Evolutionary conservation across 176 grass and related monocot species (phyloP).

Genomic region (Cymbopogon citratus): DNA sequence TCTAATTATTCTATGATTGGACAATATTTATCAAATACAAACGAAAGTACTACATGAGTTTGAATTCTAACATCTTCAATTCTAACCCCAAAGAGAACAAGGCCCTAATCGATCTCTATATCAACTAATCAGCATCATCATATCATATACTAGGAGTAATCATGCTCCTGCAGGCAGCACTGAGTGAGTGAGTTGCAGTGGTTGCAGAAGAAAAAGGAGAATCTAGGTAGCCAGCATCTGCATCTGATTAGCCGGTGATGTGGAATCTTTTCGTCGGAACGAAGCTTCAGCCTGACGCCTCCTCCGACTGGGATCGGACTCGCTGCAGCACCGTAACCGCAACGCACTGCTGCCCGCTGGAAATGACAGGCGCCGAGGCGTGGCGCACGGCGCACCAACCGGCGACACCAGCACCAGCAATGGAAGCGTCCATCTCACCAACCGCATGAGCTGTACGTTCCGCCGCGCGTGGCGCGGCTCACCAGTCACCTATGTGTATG

Average conservation of each 20-base stretch:
- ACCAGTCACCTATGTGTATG: too few species aligned
- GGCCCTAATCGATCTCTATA: not conserved
- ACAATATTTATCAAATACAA: too few species aligned
- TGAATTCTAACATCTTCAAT: too few species aligned
- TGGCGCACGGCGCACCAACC: conserved; percentile 24
- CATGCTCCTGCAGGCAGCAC: not conserved
- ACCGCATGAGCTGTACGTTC: conserved; percentile 46
- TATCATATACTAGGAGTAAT: not conserved
- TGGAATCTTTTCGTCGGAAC: conserved; percentile 3
- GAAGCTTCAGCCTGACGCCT: conserved; percentile 38
- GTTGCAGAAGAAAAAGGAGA: not conserved
- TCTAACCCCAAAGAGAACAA: too few species aligned
- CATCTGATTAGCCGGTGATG: not conserved
- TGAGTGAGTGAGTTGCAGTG: not conserved
- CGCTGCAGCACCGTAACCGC: not conserved
- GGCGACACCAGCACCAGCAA: conserved; percentile 40
- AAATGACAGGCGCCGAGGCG: not conserved
- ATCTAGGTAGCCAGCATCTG: conserved; percentile 17
- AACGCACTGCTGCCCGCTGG: not conserved
- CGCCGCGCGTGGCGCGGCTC: too few species aligned
- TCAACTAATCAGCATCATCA: not conserved
- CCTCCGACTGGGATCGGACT: not conserved
- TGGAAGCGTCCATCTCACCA: conserved; percentile 31
- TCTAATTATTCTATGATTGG: too few species aligned
- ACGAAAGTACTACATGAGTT: too few species aligned